These are phyloP conservation scores for Bruguiera hainesii DNA, from an alignment of 441 rosid genomes.

Conservation along the genomic window DNA sequence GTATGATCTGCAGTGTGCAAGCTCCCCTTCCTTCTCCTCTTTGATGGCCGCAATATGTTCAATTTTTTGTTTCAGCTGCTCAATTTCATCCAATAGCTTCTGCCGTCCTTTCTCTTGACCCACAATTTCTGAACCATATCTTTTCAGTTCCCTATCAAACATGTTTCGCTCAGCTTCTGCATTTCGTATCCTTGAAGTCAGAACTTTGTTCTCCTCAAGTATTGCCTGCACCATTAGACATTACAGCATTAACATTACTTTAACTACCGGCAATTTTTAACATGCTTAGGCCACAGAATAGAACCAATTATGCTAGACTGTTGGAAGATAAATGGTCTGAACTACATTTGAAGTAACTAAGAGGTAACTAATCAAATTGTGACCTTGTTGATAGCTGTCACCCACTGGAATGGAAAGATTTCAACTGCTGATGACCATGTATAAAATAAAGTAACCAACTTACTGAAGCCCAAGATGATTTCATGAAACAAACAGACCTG, in stretches of 20 bases:
- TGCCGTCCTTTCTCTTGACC: too few relatives aligned
- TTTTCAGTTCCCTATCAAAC: slow-evolving; percentile 50
- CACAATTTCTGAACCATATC: slow-evolving; percentile 34
- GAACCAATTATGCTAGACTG: not conserved
- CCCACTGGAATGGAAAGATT: too few relatives aligned
- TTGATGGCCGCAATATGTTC: slow-evolving; percentile 69
- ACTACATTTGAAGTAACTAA: too few relatives aligned
- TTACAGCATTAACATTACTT: slow-evolving; percentile 2
- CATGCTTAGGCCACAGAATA: not conserved
- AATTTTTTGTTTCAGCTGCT: slow-evolving; percentile 38
- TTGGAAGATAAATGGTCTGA: too few relatives aligned
- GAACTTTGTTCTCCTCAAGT: slow-evolving; percentile 60
- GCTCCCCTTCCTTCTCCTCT: slow-evolving; percentile 64
- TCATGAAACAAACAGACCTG: slow-evolving; percentile 41
- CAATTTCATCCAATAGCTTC: too few relatives aligned
- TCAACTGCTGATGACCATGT: too few relatives aligned
- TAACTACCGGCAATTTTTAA: not conserved
- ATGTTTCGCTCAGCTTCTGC: slow-evolving; percentile 55
- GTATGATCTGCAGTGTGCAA: slow-evolving; percentile 64
- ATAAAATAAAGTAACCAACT: too few relatives aligned
- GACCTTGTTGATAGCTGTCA: too few relatives aligned
- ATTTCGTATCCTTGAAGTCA: slow-evolving; percentile 56
- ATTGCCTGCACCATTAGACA: slow-evolving; percentile 31
- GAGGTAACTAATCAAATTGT: too few relatives aligned
- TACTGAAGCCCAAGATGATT: not conserved